These are phyloP conservation scores for Teunomyces tritomae DNA, from an alignment of 805 yeast species.

Conservation along the genomic window DNA sequence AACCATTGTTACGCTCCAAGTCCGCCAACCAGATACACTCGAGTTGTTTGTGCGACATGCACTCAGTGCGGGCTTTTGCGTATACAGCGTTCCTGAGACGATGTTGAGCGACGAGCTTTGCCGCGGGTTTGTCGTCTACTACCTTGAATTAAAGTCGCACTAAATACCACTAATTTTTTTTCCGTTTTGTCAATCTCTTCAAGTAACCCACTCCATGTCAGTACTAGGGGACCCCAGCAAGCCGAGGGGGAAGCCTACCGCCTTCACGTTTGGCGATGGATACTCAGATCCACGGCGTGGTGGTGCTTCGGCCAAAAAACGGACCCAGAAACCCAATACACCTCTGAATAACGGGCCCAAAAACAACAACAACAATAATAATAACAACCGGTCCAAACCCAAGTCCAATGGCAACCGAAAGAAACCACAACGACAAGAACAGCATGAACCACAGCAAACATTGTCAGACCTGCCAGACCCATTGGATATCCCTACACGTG, in stretches of 20 bases:
- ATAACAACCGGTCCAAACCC: conserved; percentile 6
- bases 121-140: conserved; percentile 48
- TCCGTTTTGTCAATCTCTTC: not conserved
- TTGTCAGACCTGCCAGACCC: conserved; percentile 7
- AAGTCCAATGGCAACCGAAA: conserved; percentile 5
- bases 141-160: conserved; percentile 9
- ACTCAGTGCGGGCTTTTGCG: conserved; percentile 27
- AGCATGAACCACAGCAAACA: not conserved
- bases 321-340: conserved; percentile 4
- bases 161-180: not conserved
- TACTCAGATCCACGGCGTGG: conserved; percentile 1
- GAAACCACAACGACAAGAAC: conserved; percentile 3
- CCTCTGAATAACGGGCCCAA: conserved; percentile 5
- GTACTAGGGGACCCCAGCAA: conserved; percentile 2
- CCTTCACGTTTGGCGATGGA: conserved; percentile 3
- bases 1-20: conserved; percentile 47
- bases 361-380: conserved; percentile 1
- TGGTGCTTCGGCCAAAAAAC: not conserved
- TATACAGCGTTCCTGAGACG: conserved; percentile 32
- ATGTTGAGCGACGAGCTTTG: conserved; percentile 28
- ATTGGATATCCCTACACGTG: conserved; percentile 15
- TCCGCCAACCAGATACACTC: conserved; percentile 51
- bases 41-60: conserved; percentile 43
- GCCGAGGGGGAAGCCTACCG: conserved; percentile 1
- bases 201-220: not conserved